Conservation (phyloP, 2,329 filamentous ascomycete species). For the Polychaeton citri region DNA sequence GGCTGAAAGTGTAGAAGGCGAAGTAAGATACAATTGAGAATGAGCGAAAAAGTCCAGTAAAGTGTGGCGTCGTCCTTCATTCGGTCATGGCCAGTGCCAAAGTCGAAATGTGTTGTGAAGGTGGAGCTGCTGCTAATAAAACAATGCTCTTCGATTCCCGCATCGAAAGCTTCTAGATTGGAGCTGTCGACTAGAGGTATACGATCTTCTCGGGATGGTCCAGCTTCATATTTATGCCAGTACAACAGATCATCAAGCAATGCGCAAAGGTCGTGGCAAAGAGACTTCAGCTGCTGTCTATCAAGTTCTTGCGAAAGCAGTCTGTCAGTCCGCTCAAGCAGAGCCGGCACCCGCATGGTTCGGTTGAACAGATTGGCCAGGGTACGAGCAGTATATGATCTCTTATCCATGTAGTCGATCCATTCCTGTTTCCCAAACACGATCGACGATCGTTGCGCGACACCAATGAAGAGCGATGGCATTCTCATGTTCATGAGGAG, state of each 20-base stretch:
- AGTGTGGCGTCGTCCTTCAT: not conserved
- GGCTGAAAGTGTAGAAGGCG: constrained; percentile 6
- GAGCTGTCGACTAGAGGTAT: constrained; percentile 1
- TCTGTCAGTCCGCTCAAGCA: not conserved
- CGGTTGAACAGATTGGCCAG: not conserved
- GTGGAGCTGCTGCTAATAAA: constrained; percentile 4
- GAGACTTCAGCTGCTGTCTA: not conserved
- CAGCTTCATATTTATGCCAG: not conserved
- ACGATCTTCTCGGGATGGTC: not conserved
- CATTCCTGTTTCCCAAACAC: constrained; percentile 3
- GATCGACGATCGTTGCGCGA: constrained; percentile 4
- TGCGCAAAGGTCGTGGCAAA: not conserved
- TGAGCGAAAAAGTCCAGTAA: constrained; percentile 1
- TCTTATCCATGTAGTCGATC: not conserved
- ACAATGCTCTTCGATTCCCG: constrained; percentile 5
- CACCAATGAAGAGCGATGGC: constrained; percentile 5
- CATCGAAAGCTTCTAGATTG: constrained; percentile 2
- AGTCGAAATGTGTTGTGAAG: constrained; percentile 3
- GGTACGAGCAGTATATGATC: not conserved
- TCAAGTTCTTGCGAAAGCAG: constrained; percentile 1
- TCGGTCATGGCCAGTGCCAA: constrained; percentile 2
- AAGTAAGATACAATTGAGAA: constrained; percentile 5
- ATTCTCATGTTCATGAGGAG: constrained; percentile 5
- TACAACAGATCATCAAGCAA: not conserved
- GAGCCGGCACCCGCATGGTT: not conserved